Evolutionary conservation across 192 early-diverging fungal genomes (phyloP).

Genomic region (Martensiomyces pterosporus): DNA sequence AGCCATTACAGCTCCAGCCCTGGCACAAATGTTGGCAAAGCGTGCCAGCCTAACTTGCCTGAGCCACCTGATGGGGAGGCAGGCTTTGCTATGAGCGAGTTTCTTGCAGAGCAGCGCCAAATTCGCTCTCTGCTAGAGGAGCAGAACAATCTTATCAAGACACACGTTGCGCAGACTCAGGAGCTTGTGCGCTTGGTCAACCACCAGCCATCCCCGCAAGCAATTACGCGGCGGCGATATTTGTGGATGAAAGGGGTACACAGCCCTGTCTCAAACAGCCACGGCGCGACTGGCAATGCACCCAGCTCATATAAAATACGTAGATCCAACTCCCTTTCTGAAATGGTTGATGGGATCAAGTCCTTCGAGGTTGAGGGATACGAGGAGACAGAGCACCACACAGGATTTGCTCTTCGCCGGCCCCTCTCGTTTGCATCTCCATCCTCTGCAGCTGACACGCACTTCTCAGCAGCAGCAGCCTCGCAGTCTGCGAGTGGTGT

Average conservation of each 20-base stretch:
- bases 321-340: slow-evolving; percentile 43
- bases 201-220: slow-evolving; percentile 37
- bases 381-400: slow-evolving; percentile 39
- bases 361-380: slow-evolving; percentile 49
- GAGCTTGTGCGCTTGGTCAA: slow-evolving; percentile 37
- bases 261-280: no score
- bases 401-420: slow-evolving; percentile 1
- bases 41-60: neutral
- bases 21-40: no score
- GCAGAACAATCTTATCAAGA: slow-evolving; percentile 38
- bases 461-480: neutral
- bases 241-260: slow-evolving; percentile 41
- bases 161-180: slow-evolving; percentile 42
- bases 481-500: slow-evolving; percentile 16
- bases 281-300: no score
- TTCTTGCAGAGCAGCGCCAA: slow-evolving; percentile 42
- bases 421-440: slow-evolving; percentile 20
- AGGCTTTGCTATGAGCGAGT: slow-evolving; percentile 18
- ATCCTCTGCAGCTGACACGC: neutral
- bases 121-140: slow-evolving; percentile 41
- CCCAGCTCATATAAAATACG: slow-evolving; percentile 6
- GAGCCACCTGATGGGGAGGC: neutral
- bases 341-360: slow-evolving; percentile 41
- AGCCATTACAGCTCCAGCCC: no score
- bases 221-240: slow-evolving; percentile 41